Base-by-base conservation (phyloP, 257 asterid species). In the Solanum piurae region DNA sequence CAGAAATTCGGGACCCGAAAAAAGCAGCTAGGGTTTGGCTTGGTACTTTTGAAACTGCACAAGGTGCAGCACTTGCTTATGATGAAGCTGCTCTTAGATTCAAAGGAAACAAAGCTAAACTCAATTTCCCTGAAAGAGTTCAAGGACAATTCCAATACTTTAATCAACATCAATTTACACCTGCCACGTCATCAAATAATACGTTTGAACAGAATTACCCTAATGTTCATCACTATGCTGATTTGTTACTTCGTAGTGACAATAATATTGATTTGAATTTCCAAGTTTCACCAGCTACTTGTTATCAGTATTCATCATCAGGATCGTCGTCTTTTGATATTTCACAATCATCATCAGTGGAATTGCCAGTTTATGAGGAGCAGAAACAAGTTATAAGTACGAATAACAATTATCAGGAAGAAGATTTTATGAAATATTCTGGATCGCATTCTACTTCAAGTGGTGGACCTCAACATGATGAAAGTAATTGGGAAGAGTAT, bases 11-110 rank as follows among this genome's bases (percentile, higher is more conserved):
- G 1, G 98, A 96, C 40, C 98, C 98, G 0, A 89, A 92, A 85
- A 96, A 96, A 90, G 98, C 98, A 7, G 96, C 98, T 0, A 87
- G 98, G 29, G 98, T 96, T 4, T 96, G 98, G 98, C 94, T 95
- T 0, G 98, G 98, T 20, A 96, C 98, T 2, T 95, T 96, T 64
- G 95, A 93, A 4, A 90, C 98, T 0, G 98, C 97, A 0, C 98
- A 96, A 90, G 95, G 94, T 1, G 98, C 99, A 12, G 98, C 98
- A 16, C 73, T 92, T 2, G 99, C 99, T 2, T 96, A 95, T 76
- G 98, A 96, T 55, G 95, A 95, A 52, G 99, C 98, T 0, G 99
- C 99, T 1, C 95, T 96, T 0, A 89, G 88, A 87, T 96, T 96
- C 94, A 96, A 96, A 86, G 98, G 98, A 21, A 94, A 89, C 93